Evolutionary conservation across 495 filamentous ascomycete genomes (phyloP).

Genomic region (Letharia columbiana): DNA sequence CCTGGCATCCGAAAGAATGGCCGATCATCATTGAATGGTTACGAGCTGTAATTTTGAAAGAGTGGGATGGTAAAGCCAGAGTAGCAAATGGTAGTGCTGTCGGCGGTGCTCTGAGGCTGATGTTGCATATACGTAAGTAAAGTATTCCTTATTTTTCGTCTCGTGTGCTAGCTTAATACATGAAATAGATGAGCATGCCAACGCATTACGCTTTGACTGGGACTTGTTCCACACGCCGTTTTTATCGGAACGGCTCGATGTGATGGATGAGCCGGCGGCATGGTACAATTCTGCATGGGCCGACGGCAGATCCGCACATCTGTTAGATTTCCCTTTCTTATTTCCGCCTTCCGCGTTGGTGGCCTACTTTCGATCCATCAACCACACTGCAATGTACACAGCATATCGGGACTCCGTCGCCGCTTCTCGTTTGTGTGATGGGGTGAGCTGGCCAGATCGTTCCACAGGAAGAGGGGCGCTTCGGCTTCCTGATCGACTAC

Average conservation of each 20-base stretch:
- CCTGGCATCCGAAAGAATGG: slow-evolving; percentile 32
- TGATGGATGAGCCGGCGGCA: slow-evolving; percentile 62
- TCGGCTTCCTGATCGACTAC: slow-evolving; percentile 52
- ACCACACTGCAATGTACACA: slow-evolving; percentile 72
- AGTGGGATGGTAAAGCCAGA: slow-evolving; percentile 68
- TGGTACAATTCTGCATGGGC: slow-evolving; percentile 49
- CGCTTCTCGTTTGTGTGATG: slow-evolving; percentile 49
- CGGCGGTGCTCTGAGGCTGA: slow-evolving; percentile 64
- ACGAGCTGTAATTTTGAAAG: slow-evolving; percentile 60
- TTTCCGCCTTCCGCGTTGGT: slow-evolving; percentile 66
- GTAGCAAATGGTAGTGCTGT: slow-evolving; percentile 57
- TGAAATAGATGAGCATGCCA: neutral
- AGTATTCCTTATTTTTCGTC: neutral
- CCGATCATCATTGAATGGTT: slow-evolving; percentile 69
- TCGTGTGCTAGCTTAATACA: neutral
- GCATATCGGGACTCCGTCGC: slow-evolving; percentile 62
- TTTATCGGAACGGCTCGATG: slow-evolving; percentile 68
- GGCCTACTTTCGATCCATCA: slow-evolving; percentile 82
- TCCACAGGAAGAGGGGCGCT: slow-evolving; percentile 36
- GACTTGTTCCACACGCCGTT: slow-evolving; percentile 65
- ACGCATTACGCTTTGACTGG: neutral
- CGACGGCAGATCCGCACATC: slow-evolving; percentile 58
- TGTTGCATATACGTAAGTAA: slow-evolving; percentile 62
- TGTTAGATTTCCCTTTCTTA: slow-evolving; percentile 74
- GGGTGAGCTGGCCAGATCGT: slow-evolving; percentile 41